Percentiles rank a stretch among this genome's conserved stretches.
Conservation (phyloP, 2,329 filamentous ascomycete genomes). For the Coniosporium tulheliwenetii region DNA sequence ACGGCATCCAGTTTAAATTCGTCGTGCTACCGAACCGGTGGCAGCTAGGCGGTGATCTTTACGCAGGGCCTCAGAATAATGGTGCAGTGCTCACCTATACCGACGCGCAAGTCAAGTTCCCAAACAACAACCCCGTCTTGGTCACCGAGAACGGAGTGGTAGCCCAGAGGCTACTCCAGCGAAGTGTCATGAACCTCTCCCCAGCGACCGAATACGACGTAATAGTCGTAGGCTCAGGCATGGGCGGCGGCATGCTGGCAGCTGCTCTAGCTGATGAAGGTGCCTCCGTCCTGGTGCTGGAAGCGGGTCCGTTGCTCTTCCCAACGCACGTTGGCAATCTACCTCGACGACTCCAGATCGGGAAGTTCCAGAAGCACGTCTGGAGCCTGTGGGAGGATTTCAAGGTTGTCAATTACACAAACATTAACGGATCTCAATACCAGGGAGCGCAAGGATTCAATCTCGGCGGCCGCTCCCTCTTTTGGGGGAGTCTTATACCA, state of each 20-base stretch:
- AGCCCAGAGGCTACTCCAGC: too few species aligned
- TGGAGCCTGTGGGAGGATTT: constrained; percentile 1
- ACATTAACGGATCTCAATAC: background rate
- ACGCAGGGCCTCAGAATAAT: too few species aligned
- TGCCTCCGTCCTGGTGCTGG: background rate
- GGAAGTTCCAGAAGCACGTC: constrained; percentile 1
- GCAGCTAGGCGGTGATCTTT: too few species aligned
- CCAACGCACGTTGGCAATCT: constrained; percentile 1
- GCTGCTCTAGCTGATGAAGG: background rate
- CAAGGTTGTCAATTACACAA: background rate
- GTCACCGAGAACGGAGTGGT: too few species aligned
- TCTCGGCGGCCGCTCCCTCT: background rate
- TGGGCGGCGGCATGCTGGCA: background rate
- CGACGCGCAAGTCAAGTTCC: too few species aligned
- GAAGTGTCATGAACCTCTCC: background rate
- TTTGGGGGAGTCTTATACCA: background rate
- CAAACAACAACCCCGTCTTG: too few species aligned
- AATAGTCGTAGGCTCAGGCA: too few species aligned
- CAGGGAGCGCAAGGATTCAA: background rate
- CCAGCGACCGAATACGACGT: too few species aligned
- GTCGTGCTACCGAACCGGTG: too few species aligned
- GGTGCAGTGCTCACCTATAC: too few species aligned
- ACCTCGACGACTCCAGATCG: background rate
- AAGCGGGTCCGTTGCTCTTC: background rate
- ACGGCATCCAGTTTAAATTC: too few species aligned